Conservation (phyloP, 129 eudicot species). For the Centrapalus pauciflorus region DNA sequence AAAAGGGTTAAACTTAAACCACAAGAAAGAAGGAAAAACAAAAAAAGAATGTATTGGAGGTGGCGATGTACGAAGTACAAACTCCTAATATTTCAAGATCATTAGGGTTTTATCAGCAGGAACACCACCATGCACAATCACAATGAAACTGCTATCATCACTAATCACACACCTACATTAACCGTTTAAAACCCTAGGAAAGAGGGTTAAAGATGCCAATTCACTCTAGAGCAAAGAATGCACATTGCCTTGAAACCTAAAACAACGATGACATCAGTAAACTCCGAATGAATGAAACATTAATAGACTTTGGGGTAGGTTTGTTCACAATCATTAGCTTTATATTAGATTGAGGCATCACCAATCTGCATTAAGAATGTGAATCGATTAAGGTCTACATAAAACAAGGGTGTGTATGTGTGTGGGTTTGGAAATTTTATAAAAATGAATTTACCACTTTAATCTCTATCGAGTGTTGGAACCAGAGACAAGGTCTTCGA, state of each 20-base stretch:
- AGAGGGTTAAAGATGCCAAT: conserved; percentile 11
- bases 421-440: not conserved
- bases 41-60: not conserved
- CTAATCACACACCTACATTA: conserved; percentile 17
- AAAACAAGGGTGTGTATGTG: not conserved
- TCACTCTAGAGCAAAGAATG: conserved; percentile 20
- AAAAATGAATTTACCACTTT: conserved; percentile 28
- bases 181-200: not conserved
- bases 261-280: conserved; percentile 2
- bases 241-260: conserved; percentile 12
- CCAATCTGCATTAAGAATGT: conserved; percentile 22
- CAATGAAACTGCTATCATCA: not conserved
- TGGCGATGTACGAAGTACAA: not conserved
- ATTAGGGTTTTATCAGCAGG: not conserved
- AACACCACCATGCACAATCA: conserved; percentile 13
- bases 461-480: conserved; percentile 22
- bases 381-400: not conserved
- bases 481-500: conserved; percentile 54
- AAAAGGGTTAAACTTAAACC: no score
- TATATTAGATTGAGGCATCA: conserved; percentile 1
- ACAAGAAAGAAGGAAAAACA: not conserved
- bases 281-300: conserved; percentile 1
- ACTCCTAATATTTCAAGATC: not conserved
- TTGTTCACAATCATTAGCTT: conserved; percentile 19
- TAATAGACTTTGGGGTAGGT: not conserved